These are phyloP conservation scores for Nitzschia sp. DNA, from an alignment of 108 stramenopile genomes.

Conservation along the genomic window DNA sequence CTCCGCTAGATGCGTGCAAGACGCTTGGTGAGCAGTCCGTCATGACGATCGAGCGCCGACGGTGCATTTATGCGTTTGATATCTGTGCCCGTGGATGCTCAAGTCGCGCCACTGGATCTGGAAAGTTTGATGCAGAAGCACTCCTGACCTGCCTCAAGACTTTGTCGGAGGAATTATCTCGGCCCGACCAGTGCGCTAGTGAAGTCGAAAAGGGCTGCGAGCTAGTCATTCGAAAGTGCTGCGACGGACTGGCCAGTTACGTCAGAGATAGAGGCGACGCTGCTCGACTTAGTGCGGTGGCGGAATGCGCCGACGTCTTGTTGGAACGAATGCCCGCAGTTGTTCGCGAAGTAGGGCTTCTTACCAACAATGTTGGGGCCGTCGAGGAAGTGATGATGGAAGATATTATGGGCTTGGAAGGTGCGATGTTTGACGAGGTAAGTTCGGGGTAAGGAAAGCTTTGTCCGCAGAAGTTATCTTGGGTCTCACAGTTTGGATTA, in stretches of 20 bases:
- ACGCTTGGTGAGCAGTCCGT: conserved; percentile 72
- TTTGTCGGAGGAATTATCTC: conserved; percentile 75
- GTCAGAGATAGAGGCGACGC: conserved; percentile 83
- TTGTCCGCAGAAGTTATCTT: too few relatives aligned
- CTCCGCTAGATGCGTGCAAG: conserved; percentile 67
- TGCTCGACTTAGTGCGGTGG: conserved; percentile 82
- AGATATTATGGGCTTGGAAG: conserved; percentile 72
- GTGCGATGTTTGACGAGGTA: conserved; percentile 89
- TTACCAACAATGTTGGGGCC: conserved; percentile 52
- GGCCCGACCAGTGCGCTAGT: conserved; percentile 72
- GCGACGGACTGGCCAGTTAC: conserved; percentile 83
- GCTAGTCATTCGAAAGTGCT: conserved; percentile 78
- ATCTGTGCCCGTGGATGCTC: conserved; percentile 77
- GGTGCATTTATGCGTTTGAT: conserved; percentile 90
- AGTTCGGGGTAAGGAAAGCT: too few relatives aligned
- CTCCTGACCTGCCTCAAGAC: conserved; percentile 69
- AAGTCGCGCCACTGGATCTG: conserved; percentile 78
- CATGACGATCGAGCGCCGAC: conserved; percentile 76
- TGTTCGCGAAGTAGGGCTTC: conserved; percentile 71
- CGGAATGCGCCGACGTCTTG: conserved; percentile 86
- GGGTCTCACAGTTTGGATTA: too few relatives aligned
- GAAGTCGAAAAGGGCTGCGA: conserved; percentile 89
- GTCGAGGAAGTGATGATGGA: conserved; percentile 78
- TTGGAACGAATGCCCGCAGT: conserved; percentile 68
- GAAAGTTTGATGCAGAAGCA: conserved; percentile 82